phyloP scores from a whole-genome alignment of 1,139 yeast species.

The Schwanniomyces etchellsii region DNA sequence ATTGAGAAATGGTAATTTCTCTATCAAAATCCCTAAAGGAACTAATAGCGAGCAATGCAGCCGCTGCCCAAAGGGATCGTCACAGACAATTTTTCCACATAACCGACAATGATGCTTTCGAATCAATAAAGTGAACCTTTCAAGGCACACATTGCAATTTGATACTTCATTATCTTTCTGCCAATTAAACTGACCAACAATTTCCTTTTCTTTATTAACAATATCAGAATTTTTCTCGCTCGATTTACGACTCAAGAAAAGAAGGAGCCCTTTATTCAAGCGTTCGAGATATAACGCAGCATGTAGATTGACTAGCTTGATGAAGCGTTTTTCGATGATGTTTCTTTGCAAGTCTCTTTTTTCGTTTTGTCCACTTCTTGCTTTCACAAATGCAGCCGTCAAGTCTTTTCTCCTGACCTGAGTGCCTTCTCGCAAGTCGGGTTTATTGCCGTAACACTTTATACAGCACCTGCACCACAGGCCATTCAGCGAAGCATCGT shows the following conservation, averaged over 20 bases:
- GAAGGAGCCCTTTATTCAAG: slow-evolving; percentile 6
- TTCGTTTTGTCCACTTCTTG: slow-evolving; percentile 38
- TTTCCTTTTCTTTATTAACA: slow-evolving; percentile 36
- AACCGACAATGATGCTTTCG: slow-evolving; percentile 86
- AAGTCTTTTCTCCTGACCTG: slow-evolving; percentile 38
- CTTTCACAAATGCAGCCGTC: slow-evolving; percentile 34
- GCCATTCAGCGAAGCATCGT: slow-evolving; percentile 36
- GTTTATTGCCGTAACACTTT: slow-evolving; percentile 50
- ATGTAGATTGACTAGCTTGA: slow-evolving; percentile 31
- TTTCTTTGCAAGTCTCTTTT: slow-evolving; percentile 45
- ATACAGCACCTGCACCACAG: slow-evolving; percentile 69
- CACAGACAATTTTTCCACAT: slow-evolving; percentile 83
- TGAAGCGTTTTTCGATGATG: slow-evolving; percentile 59
- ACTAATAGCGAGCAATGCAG: slow-evolving; percentile 65
- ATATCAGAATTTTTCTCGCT: slow-evolving; percentile 1
- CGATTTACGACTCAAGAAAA: not conserved
- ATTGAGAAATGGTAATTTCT: slow-evolving; percentile 32
- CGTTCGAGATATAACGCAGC: slow-evolving; percentile 13
- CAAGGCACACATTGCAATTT: slow-evolving; percentile 62
- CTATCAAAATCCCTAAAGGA: slow-evolving; percentile 48
- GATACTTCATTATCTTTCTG: slow-evolving; percentile 45
- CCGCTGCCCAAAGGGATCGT: slow-evolving; percentile 39
- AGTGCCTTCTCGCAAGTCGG: slow-evolving; percentile 45
- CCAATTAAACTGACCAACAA: slow-evolving; percentile 59
- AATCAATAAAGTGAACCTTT: slow-evolving; percentile 49